Evolutionary conservation across 345 rosid genomes (phyloP).

Genomic region (Eucalyptus shirleyi): DNA sequence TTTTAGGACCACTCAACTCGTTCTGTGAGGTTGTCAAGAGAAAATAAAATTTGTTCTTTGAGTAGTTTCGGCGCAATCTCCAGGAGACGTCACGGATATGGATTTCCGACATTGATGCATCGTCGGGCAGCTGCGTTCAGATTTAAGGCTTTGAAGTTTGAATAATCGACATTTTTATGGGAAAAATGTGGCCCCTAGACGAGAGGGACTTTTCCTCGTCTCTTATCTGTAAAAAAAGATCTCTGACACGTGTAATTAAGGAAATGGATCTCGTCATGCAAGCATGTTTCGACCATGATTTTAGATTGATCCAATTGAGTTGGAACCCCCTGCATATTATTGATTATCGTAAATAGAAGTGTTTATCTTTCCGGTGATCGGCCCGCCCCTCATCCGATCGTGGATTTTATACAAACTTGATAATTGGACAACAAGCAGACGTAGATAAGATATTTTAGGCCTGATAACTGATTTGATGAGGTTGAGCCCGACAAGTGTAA

Average conservation of each 20-base stretch:
- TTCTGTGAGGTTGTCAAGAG: no score
- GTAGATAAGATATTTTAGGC: not conserved
- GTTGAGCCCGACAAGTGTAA: rapidly evolving
- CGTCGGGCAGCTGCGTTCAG: not conserved
- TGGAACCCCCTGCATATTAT: not conserved
- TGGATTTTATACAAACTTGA: not conserved
- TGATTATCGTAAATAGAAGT: no score
- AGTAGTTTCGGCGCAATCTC: not conserved
- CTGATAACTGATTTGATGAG: no score
- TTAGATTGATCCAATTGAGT: not conserved
- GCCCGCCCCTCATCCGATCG: no score
- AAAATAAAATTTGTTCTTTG: not conserved
- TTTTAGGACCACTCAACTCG: not conserved
- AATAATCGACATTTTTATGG: not conserved
- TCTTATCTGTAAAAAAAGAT: no score
- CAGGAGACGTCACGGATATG: not conserved
- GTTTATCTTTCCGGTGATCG: no score
- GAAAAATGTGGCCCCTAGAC: not conserved
- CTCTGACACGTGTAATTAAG: no score
- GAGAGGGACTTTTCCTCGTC: not conserved
- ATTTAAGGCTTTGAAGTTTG: not conserved
- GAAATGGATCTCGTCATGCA: no score
- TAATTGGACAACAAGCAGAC: not conserved
- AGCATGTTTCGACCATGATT: not conserved
- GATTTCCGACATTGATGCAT: not conserved